Evolutionary conservation across 1,284 basidiomycete genomes (phyloP).

Genomic region (Pyrrhoderma noxium): DNA sequence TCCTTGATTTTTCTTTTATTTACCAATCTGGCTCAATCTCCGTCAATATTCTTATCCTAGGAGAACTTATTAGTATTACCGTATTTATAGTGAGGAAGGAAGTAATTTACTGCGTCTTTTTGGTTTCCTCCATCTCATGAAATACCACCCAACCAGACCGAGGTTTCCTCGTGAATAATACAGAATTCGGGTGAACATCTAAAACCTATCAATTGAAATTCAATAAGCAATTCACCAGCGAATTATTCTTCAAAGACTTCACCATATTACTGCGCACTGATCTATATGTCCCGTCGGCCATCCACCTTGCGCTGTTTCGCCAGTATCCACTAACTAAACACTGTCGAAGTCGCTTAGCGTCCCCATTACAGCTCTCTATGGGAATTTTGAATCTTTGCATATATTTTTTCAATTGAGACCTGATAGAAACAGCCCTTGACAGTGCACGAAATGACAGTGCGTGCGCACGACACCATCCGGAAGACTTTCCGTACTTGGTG

Average conservation of each 20-base stretch:
- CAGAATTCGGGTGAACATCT: slow-evolving; percentile 89
- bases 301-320: slow-evolving; percentile 86
- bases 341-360: slow-evolving; percentile 68
- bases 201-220: slow-evolving; percentile 60
- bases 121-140: slow-evolving; percentile 94
- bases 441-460: slow-evolving; percentile 89
- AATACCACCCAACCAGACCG: slow-evolving; percentile 89
- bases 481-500: slow-evolving; percentile 70
- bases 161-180: slow-evolving; percentile 89
- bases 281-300: slow-evolving; percentile 83
- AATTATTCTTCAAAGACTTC: too few species aligned
- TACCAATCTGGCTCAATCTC: slow-evolving; percentile 59
- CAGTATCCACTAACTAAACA: slow-evolving; percentile 93
- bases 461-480: slow-evolving; percentile 89
- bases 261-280: slow-evolving; percentile 79
- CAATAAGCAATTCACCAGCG: too few species aligned
- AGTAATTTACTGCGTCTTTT: slow-evolving; percentile 70
- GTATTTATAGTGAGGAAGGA: neutral
- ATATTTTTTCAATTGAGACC: slow-evolving; percentile 88
- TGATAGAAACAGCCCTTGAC: slow-evolving; percentile 87
- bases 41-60: slow-evolving; percentile 47
- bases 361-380: slow-evolving; percentile 76
- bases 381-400: slow-evolving; percentile 81
- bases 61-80: neutral
- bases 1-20: slow-evolving; percentile 16